Evolutionary conservation across 106 monocot genomes (phyloP), one percentile per base, ranked within the genome.

Genomic region (Acanthochlamys bracteata): DNA sequence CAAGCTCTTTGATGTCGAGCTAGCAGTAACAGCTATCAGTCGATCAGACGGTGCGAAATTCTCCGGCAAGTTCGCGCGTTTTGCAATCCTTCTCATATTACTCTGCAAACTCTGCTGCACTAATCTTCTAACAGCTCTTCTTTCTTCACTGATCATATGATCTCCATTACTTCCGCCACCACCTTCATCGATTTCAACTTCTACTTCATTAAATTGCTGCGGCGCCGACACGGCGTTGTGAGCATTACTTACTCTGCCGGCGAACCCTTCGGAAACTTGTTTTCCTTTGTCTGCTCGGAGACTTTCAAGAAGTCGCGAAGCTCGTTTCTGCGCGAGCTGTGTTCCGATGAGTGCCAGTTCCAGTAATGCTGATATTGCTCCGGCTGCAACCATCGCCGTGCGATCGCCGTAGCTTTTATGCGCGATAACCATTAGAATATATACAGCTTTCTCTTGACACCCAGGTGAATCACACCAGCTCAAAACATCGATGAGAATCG

Each of bases 371-470:
- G 85, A 78, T 13, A 73, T 59, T 9, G 83, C 66, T 24, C 91
- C 91, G 3, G 85, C 63, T 21, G 78, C 85, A 0, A 68, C 13
- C 91, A 98, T 91, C 15, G 54, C 59, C 10, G 66, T 27, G 21
- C 85, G 61, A 19, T 79, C 78, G 3, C 55, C 40, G 64, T 57
- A 52, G 15, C 33, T 7, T 15, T 72, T 88, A 71, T 83, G 75
- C 4, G 85, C 87, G 66, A 96, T 82, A 24, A 87, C 64, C 90
- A 96, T 85, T 0, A 91, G 74, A 3, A 96, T 22, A 65, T 87
- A 85, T 1, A 70, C 82, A 14, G 96, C 82, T 63, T 88, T 80
- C 67, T 96, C 95, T 67, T 96, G 95, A 64, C 88, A 96, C 0
- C 47, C 67, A 7, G 95, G 84, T 25, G 75, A 59, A 57, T 96